Evolutionary conservation across 2,329 filamentous ascomycete genomes (phyloP).

Genomic region (Decorospora gaudefroyi): DNA sequence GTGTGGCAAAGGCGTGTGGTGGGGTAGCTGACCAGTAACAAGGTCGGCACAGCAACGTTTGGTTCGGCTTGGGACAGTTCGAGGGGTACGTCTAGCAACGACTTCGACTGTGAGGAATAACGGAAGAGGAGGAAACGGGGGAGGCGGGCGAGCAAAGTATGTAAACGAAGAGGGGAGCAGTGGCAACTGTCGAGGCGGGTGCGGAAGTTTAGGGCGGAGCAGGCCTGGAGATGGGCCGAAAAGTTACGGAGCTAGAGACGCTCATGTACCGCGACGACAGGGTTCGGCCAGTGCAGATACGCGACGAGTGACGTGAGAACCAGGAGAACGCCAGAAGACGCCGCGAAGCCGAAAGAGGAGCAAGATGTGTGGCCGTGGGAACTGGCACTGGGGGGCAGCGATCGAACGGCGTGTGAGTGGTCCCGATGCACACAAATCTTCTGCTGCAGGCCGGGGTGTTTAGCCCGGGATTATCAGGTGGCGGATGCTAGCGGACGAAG

Average conservation of each 20-base stretch:
- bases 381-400: slow-evolving; percentile 17
- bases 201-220: slow-evolving; percentile 26
- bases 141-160: slow-evolving; percentile 15
- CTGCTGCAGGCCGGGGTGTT: slow-evolving; percentile 17
- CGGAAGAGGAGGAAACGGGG: slow-evolving; percentile 12
- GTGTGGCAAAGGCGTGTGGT: slow-evolving; percentile 20
- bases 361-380: slow-evolving; percentile 15
- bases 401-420: slow-evolving; percentile 23
- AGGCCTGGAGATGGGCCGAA: slow-evolving; percentile 36
- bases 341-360: slow-evolving; percentile 10
- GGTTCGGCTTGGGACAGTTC: slow-evolving; percentile 11
- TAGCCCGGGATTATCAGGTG: slow-evolving; percentile 15
- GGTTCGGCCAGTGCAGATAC: slow-evolving; percentile 24
- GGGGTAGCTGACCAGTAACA: slow-evolving; percentile 10
- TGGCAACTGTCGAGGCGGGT: slow-evolving; percentile 30
- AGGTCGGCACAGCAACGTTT: slow-evolving; percentile 8
- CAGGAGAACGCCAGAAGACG: slow-evolving; percentile 9
- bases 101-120: slow-evolving; percentile 23
- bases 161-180: slow-evolving; percentile 28
- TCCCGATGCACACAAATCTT: slow-evolving; percentile 18
- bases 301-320: slow-evolving; percentile 26
- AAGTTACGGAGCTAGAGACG: slow-evolving; percentile 25
- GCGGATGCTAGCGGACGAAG: slow-evolving; percentile 12
- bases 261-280: slow-evolving; percentile 23
- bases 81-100: slow-evolving; percentile 27